These are phyloP conservation scores for Trametes hirsuta DNA, from an alignment of 1,284 basidiomycete genomes.

Conservation along the genomic window DNA sequence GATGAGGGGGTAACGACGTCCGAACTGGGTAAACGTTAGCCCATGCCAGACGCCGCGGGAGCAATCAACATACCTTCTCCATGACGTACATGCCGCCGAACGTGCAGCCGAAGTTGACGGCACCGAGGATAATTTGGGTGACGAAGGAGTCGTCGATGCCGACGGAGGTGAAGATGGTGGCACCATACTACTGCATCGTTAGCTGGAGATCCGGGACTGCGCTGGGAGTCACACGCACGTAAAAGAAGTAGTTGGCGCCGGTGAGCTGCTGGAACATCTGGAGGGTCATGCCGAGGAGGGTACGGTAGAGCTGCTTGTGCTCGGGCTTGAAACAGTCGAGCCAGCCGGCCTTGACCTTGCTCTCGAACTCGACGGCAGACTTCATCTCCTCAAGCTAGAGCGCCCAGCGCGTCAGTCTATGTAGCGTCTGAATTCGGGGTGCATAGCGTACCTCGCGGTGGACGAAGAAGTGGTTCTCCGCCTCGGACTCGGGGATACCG, in stretches of 20 bases:
- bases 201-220: neutral
- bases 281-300: constrained; percentile 64
- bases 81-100: constrained; percentile 73
- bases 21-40: constrained; percentile 46
- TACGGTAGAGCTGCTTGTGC: constrained; percentile 64
- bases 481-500: constrained; percentile 50
- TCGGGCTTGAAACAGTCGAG: constrained; percentile 59
- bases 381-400: constrained; percentile 49
- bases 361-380: constrained; percentile 51
- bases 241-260: constrained; percentile 72
- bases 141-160: constrained; percentile 71
- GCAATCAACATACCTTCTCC: constrained; percentile 50
- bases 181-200: constrained; percentile 50
- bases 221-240: constrained; percentile 35
- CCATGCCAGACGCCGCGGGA: neutral
- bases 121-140: constrained; percentile 74
- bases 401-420: neutral
- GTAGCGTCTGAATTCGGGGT: neutral
- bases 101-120: constrained; percentile 72
- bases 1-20: constrained; percentile 65
- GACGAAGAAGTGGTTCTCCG: constrained; percentile 47
- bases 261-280: constrained; percentile 81
- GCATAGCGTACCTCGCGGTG: constrained; percentile 42
- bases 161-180: constrained; percentile 70
- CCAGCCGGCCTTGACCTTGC: constrained; percentile 53